Conservation (phyloP, 2,329 filamentous ascomycete species). For the Cytospora piceae region DNA sequence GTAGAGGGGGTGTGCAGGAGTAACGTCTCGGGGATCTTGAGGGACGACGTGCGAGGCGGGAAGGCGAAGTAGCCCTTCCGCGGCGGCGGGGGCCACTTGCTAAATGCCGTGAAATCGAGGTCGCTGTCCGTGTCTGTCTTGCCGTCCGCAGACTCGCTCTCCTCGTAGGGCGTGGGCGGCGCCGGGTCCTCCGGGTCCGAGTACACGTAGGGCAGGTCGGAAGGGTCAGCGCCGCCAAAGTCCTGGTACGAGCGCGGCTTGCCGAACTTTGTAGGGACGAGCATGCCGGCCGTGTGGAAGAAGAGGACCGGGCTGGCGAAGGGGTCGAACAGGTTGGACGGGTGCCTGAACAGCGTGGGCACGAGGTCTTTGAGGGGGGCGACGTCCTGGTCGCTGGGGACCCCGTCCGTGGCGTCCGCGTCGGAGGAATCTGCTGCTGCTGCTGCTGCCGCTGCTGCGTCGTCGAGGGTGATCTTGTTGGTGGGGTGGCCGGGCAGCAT, state of each 20-base stretch:
- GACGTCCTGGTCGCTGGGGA: conserved; percentile 41
- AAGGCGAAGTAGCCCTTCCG: conserved; percentile 51
- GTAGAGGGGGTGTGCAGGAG: conserved; percentile 50
- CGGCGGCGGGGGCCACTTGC: conserved; percentile 36
- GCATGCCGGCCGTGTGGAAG: conserved; percentile 57
- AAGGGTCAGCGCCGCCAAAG: background rate
- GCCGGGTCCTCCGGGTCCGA: conserved; percentile 24
- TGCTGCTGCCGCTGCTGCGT: conserved; percentile 9
- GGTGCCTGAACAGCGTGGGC: conserved; percentile 51
- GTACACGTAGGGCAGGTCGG: conserved; percentile 27
- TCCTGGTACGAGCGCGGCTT: background rate
- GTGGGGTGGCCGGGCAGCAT: conserved; percentile 58
- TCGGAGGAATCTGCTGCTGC: conserved; percentile 20
- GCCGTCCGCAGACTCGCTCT: background rate
- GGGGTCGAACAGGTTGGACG: conserved; percentile 58
- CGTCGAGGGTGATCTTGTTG: conserved; percentile 39
- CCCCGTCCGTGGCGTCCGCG: conserved; percentile 36
- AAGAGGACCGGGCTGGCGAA: conserved; percentile 63
- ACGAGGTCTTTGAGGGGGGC: conserved; percentile 42
- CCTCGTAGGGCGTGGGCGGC: conserved; percentile 14
- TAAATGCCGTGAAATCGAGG: background rate
- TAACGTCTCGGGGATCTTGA: conserved; percentile 54
- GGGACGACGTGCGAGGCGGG: conserved; percentile 51
- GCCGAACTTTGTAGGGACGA: conserved; percentile 50
- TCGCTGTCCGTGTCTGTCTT: conserved; percentile 2